Base-by-base conservation (phyloP, 805 yeast genomes). In the Metschnikowia dekortorum region DNA sequence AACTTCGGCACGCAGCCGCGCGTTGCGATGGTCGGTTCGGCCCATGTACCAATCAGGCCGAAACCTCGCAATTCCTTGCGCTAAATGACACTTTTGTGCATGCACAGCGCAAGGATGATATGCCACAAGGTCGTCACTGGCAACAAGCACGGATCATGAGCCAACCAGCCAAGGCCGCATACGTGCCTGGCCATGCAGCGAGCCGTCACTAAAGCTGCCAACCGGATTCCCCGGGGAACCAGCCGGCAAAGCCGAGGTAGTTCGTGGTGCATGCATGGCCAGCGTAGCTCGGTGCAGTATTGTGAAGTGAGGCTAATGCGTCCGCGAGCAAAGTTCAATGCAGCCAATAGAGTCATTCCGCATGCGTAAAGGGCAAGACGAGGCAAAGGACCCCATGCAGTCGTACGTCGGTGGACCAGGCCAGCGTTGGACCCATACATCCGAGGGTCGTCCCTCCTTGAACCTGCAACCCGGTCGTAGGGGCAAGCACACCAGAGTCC, bases 1-100 rank as follows among this genome's bases (percentile, higher is more conserved):
- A 22, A 38, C 30, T 39, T 42, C 45, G 38, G 45, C 45, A 28
- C 4, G 38, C 37, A 42, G 45, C 45, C 45, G 45, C 22, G 38
- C 38, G 37, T 10, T 9, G 29, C 16, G 33, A 9, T 32, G 11
- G 34, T 41, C 44, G 44, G 44, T 31, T 41, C 44, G 44, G 44
- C 44, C 28, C 44, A 41, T 4, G 22, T 7, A 18, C 36, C 22
- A 40, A 40, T 30, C 9, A 8, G 44, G 44, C 13, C 44, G 32
- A 41, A 41, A 41, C 44, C 31, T 41, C 37, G 44, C 44, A 31
- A 16, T 13, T 29, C 29, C 44, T 39, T 29, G 30, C 35, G 11
- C 36, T 14, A 37, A 37, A 18, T 39, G 44, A 41, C 44, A 41
- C 44, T 41, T 41, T 31, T 18, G 37, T 41, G 44, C 44, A 41